Conservation (phyloP, 73 alveolate genomes). For the Paraurostyla sp. region DNA sequence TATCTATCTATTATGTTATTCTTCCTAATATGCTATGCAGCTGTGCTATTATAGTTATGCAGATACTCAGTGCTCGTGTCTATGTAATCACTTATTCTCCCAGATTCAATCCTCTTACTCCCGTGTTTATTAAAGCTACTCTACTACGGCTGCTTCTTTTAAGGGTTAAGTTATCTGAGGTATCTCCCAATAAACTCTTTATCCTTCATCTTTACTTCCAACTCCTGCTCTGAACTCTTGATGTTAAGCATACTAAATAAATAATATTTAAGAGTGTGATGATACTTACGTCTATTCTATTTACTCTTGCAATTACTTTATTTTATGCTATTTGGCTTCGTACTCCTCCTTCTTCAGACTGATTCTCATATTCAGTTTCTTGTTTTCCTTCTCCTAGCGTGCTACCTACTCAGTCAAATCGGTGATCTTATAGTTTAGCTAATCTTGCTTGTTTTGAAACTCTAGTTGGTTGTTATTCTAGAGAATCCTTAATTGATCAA, state of each 20-base stretch:
- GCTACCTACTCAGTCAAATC: not conserved
- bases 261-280: not conserved
- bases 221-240: not conserved
- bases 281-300: not conserved
- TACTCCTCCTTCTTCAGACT: constrained; percentile 19
- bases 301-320: not conserved
- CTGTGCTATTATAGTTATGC: too few relatives aligned
- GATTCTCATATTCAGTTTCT: not conserved
- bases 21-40: constrained; percentile 20
- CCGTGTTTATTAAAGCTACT: constrained; percentile 28
- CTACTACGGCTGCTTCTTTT: constrained; percentile 1
- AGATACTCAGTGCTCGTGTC: too few relatives aligned
- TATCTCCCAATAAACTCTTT: constrained; percentile 1
- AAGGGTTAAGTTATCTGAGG: not conserved
- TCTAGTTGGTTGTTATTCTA: not conserved
- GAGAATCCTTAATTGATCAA: not conserved
- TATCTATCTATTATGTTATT: not conserved
- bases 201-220: not conserved
- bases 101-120: not conserved
- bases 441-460: not conserved
- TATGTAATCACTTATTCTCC: too few relatives aligned
- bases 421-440: not conserved
- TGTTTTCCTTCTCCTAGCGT: constrained; percentile 27
- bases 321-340: not conserved
- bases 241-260: not conserved